Evolutionary conservation across 1,139 yeast species (phyloP).

Genomic region (Magnusiomyces paraingens): DNA sequence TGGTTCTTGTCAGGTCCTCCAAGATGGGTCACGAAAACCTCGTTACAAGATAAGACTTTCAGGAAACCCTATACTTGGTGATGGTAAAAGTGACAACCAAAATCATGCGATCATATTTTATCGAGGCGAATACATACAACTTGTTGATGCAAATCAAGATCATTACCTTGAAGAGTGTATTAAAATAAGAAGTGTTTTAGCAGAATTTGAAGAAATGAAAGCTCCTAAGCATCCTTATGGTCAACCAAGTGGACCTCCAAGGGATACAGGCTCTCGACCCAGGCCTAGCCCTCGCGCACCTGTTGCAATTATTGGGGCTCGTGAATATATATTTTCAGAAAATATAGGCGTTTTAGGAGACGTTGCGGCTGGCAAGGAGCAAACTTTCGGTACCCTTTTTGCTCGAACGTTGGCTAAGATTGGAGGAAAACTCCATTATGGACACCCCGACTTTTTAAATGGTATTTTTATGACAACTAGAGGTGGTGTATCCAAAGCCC

Average conservation of each 20-base stretch:
- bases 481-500: conserved; percentile 89
- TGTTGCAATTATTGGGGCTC: conserved; percentile 81
- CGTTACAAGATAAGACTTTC: conserved; percentile 55
- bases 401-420: conserved; percentile 80
- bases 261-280: conserved; percentile 24
- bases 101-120: conserved; percentile 70
- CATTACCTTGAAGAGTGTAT: conserved; percentile 80
- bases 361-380: conserved; percentile 90
- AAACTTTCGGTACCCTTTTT: conserved; percentile 85
- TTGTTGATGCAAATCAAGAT: conserved; percentile 84
- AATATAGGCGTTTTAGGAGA: conserved; percentile 83
- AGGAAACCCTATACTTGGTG: conserved; percentile 85
- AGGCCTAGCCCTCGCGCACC: conserved; percentile 38
- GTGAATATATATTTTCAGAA: conserved; percentile 85
- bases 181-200: conserved; percentile 66
- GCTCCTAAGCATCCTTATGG: conserved; percentile 27
- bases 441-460: conserved; percentile 86
- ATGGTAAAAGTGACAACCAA: conserved; percentile 86
- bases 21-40: conserved; percentile 41
- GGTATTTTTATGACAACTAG: conserved; percentile 83
- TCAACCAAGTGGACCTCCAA: conserved; percentile 19
- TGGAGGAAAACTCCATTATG: conserved; percentile 86
- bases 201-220: conserved; percentile 68
- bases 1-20: conserved; percentile 40
- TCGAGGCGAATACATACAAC: conserved; percentile 83